Evolutionary conservation across 2,329 filamentous ascomycete species (phyloP), one percentile per base, ranked within the genome.

Genomic region (Trichoderma sp.): DNA sequence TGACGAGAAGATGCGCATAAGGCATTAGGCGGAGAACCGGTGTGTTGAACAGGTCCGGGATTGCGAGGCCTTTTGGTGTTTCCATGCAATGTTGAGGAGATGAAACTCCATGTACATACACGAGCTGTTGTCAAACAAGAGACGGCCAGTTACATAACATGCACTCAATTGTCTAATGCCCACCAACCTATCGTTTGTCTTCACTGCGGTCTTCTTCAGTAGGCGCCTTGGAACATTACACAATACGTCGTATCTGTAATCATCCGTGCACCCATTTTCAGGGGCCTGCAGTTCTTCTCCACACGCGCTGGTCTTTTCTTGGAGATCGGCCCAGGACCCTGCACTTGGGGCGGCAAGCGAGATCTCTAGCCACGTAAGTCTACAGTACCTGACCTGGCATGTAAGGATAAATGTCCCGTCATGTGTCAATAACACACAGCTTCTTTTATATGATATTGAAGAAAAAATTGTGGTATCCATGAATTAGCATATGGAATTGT

Each of bases 271-370:
- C 53, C 53, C 15, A 23, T 20, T 43, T 61, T 68, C 53, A 57
- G 53, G 66, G 66, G 66, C 30, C 47, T 30, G 36, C 47, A 1
- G 55, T 32, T 68, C 55, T 59, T 30, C 66, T 28, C 66, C 66
- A 28, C 39, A 50, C 39, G 28, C 5, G 6, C 47, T 34, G 17
- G 13, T 59, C 58, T 68, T 59, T 50, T 30, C 57, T 15, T 39
- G 63, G 50, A 32, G 66, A 68, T 68, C 66, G 66, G 17, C 28
- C 53, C n/a, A 34, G 26, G 55, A 57, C 55, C 66, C 66, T 61
- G 64, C 43, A 50, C 64, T 17, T 50, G 43, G n/a, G 43, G 64
- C 64, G 30, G n/a, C 66, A 68, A 68, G 55, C 55, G 66, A 68
- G 66, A 68, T 68, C 66, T 61, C 55, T 1, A 61, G 55, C 66